Conservation (phyloP, 2,329 filamentous ascomycete genomes). For the Verticillium albo-atrum region DNA sequence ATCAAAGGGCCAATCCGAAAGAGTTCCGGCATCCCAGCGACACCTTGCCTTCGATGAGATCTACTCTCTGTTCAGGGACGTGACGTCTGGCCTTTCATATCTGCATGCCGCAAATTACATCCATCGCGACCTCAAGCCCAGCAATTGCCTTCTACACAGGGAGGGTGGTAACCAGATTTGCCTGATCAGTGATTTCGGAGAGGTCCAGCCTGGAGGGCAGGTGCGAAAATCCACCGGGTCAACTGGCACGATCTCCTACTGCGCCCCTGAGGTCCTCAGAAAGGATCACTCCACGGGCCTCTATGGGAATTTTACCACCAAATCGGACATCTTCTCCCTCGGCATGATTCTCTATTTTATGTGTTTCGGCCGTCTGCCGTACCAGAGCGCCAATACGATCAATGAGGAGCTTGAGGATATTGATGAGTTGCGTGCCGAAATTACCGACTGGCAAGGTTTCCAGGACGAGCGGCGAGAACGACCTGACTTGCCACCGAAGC, state of each 20-base stretch:
- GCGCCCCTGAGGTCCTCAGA: slow-evolving; percentile 86
- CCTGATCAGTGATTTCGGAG: slow-evolving; percentile 95
- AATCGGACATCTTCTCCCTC: slow-evolving; percentile 96
- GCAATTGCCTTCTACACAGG: slow-evolving; percentile 85
- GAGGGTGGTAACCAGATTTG: slow-evolving; percentile 69
- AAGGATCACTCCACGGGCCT: slow-evolving; percentile 58
- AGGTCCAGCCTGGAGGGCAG: slow-evolving; percentile 81
- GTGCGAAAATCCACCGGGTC: slow-evolving; percentile 85
- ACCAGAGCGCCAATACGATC: slow-evolving; percentile 74
- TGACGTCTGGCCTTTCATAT: slow-evolving; percentile 86
- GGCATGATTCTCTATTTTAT: slow-evolving; percentile 99
- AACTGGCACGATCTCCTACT: slow-evolving; percentile 96
- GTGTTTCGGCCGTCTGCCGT: slow-evolving; percentile 88
- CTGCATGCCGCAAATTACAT: slow-evolving; percentile 91
- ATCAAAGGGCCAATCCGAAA: slow-evolving; percentile 72
- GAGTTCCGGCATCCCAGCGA: slow-evolving; percentile 34
- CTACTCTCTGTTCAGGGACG: slow-evolving; percentile 93
- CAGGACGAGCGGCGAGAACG: slow-evolving; percentile 70
- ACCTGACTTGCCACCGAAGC: slow-evolving; percentile 76
- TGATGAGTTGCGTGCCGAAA: slow-evolving; percentile 79
- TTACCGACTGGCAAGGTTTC: slow-evolving; percentile 83
- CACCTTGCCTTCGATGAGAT: slow-evolving; percentile 78
- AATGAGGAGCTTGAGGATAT: slow-evolving; percentile 92
- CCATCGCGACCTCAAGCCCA: slow-evolving; percentile 92
- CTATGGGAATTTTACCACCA: slow-evolving; percentile 91